These are phyloP conservation scores for Pythium sukuiense DNA, from an alignment of 352 stramenopile genomes.

Conservation along the genomic window DNA sequence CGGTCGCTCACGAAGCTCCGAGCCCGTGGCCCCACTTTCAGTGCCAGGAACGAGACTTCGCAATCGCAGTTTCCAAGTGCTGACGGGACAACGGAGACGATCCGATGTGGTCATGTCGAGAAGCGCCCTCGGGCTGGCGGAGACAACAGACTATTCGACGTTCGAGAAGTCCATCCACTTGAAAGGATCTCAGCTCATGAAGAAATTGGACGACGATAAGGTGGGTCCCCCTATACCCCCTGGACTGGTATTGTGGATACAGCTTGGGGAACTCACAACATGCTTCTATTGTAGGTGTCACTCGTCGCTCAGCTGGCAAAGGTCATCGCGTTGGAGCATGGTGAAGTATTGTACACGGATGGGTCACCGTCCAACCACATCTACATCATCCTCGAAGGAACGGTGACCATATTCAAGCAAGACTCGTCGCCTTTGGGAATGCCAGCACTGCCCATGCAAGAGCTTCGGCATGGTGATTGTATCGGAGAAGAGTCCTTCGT, in stretches of 20 bases:
- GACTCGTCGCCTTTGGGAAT: constrained; percentile 4
- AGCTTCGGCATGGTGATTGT: constrained; percentile 69
- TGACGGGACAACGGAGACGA: constrained; percentile 19
- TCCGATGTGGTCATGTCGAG: constrained; percentile 36
- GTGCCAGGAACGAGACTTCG: constrained; percentile 35
- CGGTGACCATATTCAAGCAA: constrained; percentile 46
- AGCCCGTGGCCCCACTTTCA: constrained; percentile 33
- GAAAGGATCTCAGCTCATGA: constrained; percentile 82
- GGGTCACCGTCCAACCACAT: constrained; percentile 45
- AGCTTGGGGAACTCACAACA: no score
- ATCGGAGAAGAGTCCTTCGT: constrained; percentile 90
- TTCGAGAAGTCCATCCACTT: constrained; percentile 88
- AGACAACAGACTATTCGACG: constrained; percentile 66
- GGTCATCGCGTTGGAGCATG: constrained; percentile 57
- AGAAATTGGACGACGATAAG: constrained; percentile 82
- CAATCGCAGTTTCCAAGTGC: constrained; percentile 43
- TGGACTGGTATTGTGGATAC: no score
- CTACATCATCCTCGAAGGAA: constrained; percentile 76
- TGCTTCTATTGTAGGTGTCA: constrained; percentile 37
- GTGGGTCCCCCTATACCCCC: constrained; percentile 2
- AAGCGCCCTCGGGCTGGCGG: constrained; percentile 23
- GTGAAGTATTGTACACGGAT: constrained; percentile 54
- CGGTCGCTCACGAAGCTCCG: constrained; percentile 42
- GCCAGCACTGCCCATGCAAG: constrained; percentile 24
- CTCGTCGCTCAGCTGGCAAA: constrained; percentile 71